phyloP scores from a whole-genome alignment of 2,329 filamentous ascomycete genomes.

The Proliferodiscus dingleyae region DNA sequence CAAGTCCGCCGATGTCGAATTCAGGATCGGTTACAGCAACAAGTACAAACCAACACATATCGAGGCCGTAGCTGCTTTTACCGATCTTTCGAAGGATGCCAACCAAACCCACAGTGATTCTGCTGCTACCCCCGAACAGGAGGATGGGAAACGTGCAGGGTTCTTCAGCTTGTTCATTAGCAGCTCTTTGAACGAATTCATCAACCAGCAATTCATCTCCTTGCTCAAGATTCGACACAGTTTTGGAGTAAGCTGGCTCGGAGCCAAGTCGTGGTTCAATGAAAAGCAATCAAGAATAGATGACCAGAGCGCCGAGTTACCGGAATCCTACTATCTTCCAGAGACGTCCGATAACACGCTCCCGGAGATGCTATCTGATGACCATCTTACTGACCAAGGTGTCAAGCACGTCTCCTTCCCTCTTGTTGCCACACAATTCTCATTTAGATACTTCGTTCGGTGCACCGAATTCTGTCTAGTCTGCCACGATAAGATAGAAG shows the following conservation, averaged over 20 bases:
- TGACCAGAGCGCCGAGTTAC: constrained; percentile 11
- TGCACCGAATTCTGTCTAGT: constrained; percentile 86
- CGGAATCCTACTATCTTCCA: constrained; percentile 8
- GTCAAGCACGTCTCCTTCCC: constrained; percentile 43
- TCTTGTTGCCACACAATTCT: constrained; percentile 66
- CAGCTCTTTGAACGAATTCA: constrained; percentile 61
- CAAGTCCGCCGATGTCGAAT: constrained; percentile 41
- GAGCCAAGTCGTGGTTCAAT: constrained; percentile 43
- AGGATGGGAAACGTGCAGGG: constrained; percentile 30
- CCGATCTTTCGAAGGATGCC: constrained; percentile 18
- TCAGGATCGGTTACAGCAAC: constrained; percentile 67
- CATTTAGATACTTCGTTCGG: constrained; percentile 68
- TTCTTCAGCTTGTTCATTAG: constrained; percentile 66
- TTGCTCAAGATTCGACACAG: constrained; percentile 56
- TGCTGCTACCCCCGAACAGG: constrained; percentile 9
- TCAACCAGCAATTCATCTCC: constrained; percentile 59
- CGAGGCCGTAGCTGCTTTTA: constrained; percentile 36
- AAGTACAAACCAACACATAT: constrained; percentile 62
- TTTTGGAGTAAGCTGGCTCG: constrained; percentile 58
- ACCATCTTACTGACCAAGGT: constrained; percentile 29
- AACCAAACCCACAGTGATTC: constrained; percentile 8
- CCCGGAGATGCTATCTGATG: constrained; percentile 25
- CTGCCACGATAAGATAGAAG: constrained; percentile 66
- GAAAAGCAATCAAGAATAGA: constrained; percentile 24
- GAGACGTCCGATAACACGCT: constrained; percentile 11